Conservation (phyloP, 192 early-diverging fungal species). For the Rhizophagus sp. region DNA sequence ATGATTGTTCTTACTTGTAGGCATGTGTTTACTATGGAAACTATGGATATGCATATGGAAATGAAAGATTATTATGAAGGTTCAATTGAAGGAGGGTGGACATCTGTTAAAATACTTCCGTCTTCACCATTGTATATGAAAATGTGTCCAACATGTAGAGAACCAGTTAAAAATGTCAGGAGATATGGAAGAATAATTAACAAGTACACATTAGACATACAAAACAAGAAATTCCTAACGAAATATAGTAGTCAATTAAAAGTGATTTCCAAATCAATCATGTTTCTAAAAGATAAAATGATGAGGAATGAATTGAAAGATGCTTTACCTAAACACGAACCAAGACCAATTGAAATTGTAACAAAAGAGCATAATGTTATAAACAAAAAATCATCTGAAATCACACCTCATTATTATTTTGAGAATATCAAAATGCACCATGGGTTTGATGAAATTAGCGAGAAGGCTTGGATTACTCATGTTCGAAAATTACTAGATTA, state of each 20-base stretch:
- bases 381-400: no score
- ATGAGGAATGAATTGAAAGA: no score
- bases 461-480: no score
- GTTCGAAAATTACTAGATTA: no score
- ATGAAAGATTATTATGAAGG: conserved; percentile 44
- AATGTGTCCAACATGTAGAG: conserved; percentile 15
- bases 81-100: not conserved
- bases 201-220: conserved; percentile 6
- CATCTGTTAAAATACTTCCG: not conserved
- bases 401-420: no score
- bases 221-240: conserved; percentile 27
- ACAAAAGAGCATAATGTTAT: no score
- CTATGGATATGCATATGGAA: conserved; percentile 52
- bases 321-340: no score
- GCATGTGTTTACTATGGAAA: conserved; percentile 52
- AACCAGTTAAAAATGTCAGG: not conserved
- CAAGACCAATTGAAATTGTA: no score
- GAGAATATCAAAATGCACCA: no score
- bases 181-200: conserved; percentile 30
- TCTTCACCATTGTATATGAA: not conserved
- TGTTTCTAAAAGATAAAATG: not conserved
- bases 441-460: no score
- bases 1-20: conserved; percentile 52
- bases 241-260: not conserved
- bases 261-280: not conserved